These are phyloP conservation scores for Paraconiothyrium brasiliense DNA, from an alignment of 2,329 filamentous ascomycete species.

Conservation along the genomic window DNA sequence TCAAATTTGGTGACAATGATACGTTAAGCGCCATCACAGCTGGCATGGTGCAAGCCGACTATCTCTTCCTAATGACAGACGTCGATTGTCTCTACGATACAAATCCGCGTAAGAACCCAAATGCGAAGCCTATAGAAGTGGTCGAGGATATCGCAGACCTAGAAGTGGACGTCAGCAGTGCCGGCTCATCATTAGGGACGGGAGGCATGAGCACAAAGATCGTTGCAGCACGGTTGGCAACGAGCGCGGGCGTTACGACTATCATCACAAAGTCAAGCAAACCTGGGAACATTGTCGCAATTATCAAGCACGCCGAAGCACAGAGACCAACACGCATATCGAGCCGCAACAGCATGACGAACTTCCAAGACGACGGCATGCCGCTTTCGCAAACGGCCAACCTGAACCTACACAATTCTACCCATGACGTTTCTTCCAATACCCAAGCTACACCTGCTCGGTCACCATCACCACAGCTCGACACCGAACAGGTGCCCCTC, in stretches of 20 bases:
- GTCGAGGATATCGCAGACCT: slow-evolving; percentile 87
- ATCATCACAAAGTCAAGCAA: slow-evolving; percentile 95
- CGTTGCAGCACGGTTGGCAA: slow-evolving; percentile 88
- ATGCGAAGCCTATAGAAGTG: slow-evolving; percentile 89
- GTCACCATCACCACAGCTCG: slow-evolving; percentile 30
- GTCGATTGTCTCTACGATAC: slow-evolving; percentile 98
- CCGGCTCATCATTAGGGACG: slow-evolving; percentile 88
- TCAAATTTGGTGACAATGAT: slow-evolving; percentile 99
- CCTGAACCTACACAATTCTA: slow-evolving; percentile 30
- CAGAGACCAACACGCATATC: slow-evolving; percentile 56
- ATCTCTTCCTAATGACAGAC: slow-evolving; percentile 98
- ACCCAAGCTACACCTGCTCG: slow-evolving; percentile 43
- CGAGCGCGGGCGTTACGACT: slow-evolving; percentile 93
- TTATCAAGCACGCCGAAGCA: slow-evolving; percentile 81
- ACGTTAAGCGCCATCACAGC: slow-evolving; percentile 96
- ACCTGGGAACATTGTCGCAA: slow-evolving; percentile 88
- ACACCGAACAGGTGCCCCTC: slow-evolving; percentile 61
- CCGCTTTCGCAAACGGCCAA: slow-evolving; percentile 33
- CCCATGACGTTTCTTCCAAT: slow-evolving; percentile 34
- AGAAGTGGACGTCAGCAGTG: slow-evolving; percentile 88
- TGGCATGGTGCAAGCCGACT: slow-evolving; percentile 95
- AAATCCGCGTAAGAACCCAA: slow-evolving; percentile 85
- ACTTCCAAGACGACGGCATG: slow-evolving; percentile 40
- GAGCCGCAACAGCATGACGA: slow-evolving; percentile 40
- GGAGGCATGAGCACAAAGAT: slow-evolving; percentile 99